phyloP scores from a whole-genome alignment of 805 yeast genomes.

The Ogataea pini region DNA sequence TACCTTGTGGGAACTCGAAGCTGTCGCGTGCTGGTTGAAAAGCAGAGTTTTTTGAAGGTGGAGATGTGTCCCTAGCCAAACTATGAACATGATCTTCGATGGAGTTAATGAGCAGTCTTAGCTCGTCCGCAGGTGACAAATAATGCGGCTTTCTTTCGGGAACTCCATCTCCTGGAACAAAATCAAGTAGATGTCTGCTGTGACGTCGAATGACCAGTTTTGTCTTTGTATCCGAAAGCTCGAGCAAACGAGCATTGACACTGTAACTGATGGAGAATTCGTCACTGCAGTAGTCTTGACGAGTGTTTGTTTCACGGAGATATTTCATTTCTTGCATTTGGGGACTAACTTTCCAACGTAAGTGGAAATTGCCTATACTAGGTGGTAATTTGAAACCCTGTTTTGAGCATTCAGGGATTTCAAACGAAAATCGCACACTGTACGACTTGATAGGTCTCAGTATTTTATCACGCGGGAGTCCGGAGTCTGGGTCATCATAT shows the following conservation, averaged over 20 bases:
- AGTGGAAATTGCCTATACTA: conserved; percentile 20
- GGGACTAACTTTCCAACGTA: conserved; percentile 8
- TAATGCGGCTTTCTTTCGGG: neutral
- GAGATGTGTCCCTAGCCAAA: neutral
- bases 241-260: conserved; percentile 19
- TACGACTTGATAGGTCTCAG: conserved; percentile 18
- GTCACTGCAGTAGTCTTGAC: conserved; percentile 10
- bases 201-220: conserved; percentile 15
- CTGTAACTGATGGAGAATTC: conserved; percentile 19
- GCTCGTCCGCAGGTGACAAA: conserved; percentile 11
- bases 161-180: neutral
- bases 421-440: conserved; percentile 19
- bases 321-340: conserved; percentile 15
- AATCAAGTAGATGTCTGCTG: conserved; percentile 20
- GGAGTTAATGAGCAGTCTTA: conserved; percentile 12
- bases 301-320: conserved; percentile 6
- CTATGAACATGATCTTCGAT: conserved; percentile 9
- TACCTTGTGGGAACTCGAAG: neutral
- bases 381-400: conserved; percentile 18
- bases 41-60: neutral
- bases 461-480: conserved; percentile 21
- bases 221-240: conserved; percentile 6
- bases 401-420: conserved; percentile 19
- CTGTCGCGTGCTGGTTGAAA: neutral
- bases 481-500: conserved; percentile 14